A percentile compares a stretch with the other conserved stretches of the same genome.
These are phyloP conservation scores for Pleurotus platypus DNA, from an alignment of 768 basidiomycete species.

Conservation along the genomic window DNA sequence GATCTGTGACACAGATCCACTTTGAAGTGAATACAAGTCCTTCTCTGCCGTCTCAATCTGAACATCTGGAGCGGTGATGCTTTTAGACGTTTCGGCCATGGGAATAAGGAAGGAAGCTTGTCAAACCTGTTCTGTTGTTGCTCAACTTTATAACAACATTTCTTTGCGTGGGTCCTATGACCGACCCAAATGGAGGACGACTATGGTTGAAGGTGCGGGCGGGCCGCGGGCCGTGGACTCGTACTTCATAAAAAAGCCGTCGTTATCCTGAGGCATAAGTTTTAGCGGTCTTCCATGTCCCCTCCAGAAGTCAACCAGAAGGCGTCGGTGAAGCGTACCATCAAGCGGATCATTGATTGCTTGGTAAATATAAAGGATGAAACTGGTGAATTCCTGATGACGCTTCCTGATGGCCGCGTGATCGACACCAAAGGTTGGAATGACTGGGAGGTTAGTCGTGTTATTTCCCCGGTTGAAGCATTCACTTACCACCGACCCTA, in stretches of 20 bases:
- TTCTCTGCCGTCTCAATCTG: conserved; percentile 19
- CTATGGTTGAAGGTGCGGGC: conserved; percentile 1
- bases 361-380: conserved; percentile 51
- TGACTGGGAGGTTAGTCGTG: conserved; percentile 44
- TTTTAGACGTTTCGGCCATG: background rate
- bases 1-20: conserved; percentile 18
- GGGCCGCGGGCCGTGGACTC: conserved; percentile 14
- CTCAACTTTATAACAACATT: no score
- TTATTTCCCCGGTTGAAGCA: background rate
- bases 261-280: background rate
- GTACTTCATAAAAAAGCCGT: background rate
- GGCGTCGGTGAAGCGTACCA: conserved; percentile 21
- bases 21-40: conserved; percentile 30
- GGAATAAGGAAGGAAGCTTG: background rate
- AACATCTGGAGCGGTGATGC: background rate
- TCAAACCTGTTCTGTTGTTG: no score
- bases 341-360: conserved; percentile 34
- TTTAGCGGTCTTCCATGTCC: conserved; percentile 21
- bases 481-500: conserved; percentile 10
- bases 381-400: conserved; percentile 46
- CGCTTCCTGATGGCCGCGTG: conserved; percentile 43
- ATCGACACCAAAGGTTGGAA: conserved; percentile 60
- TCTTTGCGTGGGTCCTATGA: conserved; percentile 1
- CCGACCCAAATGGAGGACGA: background rate
- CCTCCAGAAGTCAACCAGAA: conserved; percentile 29